A percentile compares a stretch with the other conserved stretches of the same genome.
phyloP scores from a whole-genome alignment of 306 rosid genomes.

The Alnus glutinosa region DNA sequence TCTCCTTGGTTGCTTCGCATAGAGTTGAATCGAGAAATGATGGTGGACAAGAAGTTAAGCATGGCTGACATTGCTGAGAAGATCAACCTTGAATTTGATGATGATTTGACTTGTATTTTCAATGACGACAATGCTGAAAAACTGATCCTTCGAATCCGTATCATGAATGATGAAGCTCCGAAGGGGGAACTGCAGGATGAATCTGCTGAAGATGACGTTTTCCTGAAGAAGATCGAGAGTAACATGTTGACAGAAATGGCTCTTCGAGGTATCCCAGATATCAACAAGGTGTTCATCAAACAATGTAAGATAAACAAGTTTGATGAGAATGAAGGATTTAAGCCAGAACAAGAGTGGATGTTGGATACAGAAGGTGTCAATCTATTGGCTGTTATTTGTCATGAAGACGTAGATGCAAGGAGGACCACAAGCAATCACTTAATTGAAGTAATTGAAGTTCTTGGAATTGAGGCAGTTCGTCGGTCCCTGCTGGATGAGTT shows the following conservation, averaged over 20 bases:
- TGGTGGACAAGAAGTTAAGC: slow-evolving; percentile 99
- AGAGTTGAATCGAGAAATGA: slow-evolving; percentile 97
- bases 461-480: slow-evolving; percentile 98
- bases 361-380: slow-evolving; percentile 97
- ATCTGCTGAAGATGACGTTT: slow-evolving; percentile 96
- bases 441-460: slow-evolving; percentile 97
- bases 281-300: slow-evolving; percentile 90
- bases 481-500: slow-evolving; percentile 82
- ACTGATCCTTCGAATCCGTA: slow-evolving; percentile 90
- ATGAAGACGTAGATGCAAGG: slow-evolving; percentile 85
- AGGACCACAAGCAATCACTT: slow-evolving; percentile 96
- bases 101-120: slow-evolving; percentile 92
- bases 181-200: slow-evolving; percentile 91
- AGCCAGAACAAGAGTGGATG: slow-evolving; percentile 97
- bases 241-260: slow-evolving; percentile 99
- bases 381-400: slow-evolving; percentile 92
- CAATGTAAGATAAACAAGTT: slow-evolving; percentile 79
- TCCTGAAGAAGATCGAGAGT: slow-evolving; percentile 93
- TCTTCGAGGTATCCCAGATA: slow-evolving; percentile 91
- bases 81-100: slow-evolving; percentile 88
- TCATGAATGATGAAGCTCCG: slow-evolving; percentile 95
- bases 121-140: slow-evolving; percentile 98
- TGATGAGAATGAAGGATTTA: slow-evolving; percentile 79
- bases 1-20: slow-evolving; percentile 99
- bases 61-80: slow-evolving; percentile 99